Evolutionary conservation across 2,329 filamentous ascomycete species (phyloP), one percentile per base, ranked within the genome.

Genomic region (Fusarium dlaminii): DNA sequence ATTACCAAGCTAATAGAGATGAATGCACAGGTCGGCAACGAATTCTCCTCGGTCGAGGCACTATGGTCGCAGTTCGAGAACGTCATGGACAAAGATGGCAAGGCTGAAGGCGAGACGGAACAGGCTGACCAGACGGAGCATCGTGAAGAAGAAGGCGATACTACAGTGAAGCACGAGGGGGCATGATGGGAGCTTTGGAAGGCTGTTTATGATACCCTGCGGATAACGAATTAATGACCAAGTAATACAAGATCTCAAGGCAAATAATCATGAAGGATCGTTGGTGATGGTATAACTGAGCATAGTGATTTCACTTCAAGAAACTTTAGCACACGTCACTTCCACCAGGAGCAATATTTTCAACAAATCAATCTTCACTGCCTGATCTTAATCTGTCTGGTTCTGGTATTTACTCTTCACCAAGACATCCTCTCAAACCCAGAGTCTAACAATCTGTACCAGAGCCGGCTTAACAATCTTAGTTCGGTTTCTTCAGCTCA

Each of bases 61-160:
- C 88, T 99, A 22, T 99, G 96, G 96, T 97, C 94, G 43, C 94
- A 97, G 79, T 98, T 99, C 80, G 96, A 99, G 84, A 93, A 92
- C 75, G 95, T 98, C 77, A 98, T 98, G 95, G 94, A 90, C 14
- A 94, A 92, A 79, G 89, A 92, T 63, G 85, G 76, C 55, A 75
- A 74, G 34, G 61, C 51, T 8, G 76, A 72, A n/a, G 46, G 62
- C 17, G 60, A 74, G 59, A 13, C 68, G 32, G 67, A 68, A 40
- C 76, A 81, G 46, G 78, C 63, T 22, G 70, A 62, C 12, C 75
- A 72, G 57, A 65, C 71, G 30, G 64, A 63, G 56, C 54, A 68
- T 7, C 61, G 67, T 11, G 63, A 59, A 29, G 68, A 64, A 22
- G 70, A 70, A 5, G 68, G 58, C 2, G 46, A 75, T 22, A 69